Percentiles rank a stretch among this genome's conserved stretches.
Conservation (phyloP, 73 alveolate genomes). For the Paramecium sexaurelia region DNA sequence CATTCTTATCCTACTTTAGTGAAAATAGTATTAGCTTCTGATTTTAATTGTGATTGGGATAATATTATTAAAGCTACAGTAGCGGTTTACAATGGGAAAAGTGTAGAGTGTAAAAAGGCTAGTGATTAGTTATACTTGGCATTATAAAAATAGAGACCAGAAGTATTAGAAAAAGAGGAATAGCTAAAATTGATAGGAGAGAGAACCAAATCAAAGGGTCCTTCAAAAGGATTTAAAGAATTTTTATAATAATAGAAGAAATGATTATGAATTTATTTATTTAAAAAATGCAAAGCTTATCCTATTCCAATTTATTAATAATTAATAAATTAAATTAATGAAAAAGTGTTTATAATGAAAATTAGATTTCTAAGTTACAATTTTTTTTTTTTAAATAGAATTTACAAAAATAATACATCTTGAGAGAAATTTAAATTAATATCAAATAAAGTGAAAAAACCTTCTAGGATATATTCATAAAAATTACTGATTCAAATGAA, state of each 20-base stretch:
- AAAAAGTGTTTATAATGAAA: too few relatives aligned
- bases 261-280: background rate
- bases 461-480: too few relatives aligned
- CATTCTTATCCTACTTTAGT: conserved; percentile 42
- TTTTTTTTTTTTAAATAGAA: too few relatives aligned
- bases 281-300: background rate
- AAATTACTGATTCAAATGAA: too few relatives aligned
- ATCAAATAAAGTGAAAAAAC: too few relatives aligned
- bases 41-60: conserved; percentile 53
- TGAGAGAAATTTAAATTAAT: too few relatives aligned
- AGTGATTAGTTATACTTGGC: conserved; percentile 11
- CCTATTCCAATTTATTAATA: background rate
- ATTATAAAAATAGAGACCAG: background rate
- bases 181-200: background rate
- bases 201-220: background rate
- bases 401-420: too few relatives aligned
- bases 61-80: background rate
- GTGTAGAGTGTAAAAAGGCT: conserved; percentile 47
- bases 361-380: too few relatives aligned
- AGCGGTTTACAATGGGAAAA: conserved; percentile 16
- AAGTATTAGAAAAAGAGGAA: background rate
- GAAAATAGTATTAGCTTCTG: conserved; percentile 15
- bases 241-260: background rate
- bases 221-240: background rate
- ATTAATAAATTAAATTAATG: too few relatives aligned